Evolutionary conservation across 495 filamentous ascomycete species (phyloP).

Genomic region (Aspergillus conjunctus): DNA sequence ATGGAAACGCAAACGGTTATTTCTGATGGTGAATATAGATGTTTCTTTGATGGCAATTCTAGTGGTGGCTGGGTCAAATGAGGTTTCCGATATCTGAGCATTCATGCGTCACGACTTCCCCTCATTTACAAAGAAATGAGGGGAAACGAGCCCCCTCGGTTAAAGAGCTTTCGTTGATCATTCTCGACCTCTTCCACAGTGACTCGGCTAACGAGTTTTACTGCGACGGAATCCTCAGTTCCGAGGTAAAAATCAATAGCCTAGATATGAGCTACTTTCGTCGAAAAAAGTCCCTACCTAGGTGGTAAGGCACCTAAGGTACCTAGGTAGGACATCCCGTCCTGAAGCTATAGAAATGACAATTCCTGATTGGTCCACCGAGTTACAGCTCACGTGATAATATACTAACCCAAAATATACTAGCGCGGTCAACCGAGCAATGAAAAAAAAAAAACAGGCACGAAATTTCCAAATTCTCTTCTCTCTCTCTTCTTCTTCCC

Average conservation of each 20-base stretch:
- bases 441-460: slow-evolving; percentile 29
- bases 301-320: too few relatives aligned
- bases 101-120: background rate
- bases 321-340: background rate
- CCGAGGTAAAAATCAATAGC: too few relatives aligned
- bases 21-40: background rate
- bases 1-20: background rate
- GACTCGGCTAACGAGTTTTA: too few relatives aligned
- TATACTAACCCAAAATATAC: slow-evolving; percentile 18
- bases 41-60: background rate
- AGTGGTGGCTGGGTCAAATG: background rate
- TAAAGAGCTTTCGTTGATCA: too few relatives aligned
- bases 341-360: background rate
- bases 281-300: too few relatives aligned
- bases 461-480: slow-evolving; percentile 21
- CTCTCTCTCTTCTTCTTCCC: slow-evolving; percentile 43
- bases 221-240: too few relatives aligned
- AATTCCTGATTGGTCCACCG: background rate
- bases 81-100: background rate
- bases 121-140: background rate
- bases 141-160: background rate
- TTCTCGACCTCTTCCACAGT: background rate
- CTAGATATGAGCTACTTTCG: too few relatives aligned
- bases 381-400: slow-evolving; percentile 20
- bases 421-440: slow-evolving; percentile 28